These are phyloP conservation scores for Cryptococcus neoformans DNA, from an alignment of 1,284 basidiomycete genomes.

Conservation along the genomic window DNA sequence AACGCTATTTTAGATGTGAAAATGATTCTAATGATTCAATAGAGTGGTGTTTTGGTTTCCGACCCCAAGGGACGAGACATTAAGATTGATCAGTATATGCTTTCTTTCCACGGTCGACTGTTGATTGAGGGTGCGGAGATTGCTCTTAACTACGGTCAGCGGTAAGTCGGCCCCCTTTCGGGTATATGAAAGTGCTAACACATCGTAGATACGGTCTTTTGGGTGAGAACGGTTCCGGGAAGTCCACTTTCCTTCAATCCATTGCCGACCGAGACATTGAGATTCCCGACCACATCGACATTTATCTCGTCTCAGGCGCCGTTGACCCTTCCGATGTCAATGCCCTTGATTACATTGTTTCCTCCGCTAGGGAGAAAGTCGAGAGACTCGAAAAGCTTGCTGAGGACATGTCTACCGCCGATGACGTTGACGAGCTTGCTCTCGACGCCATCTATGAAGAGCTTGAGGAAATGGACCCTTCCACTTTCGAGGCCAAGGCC, in stretches of 20 bases:
- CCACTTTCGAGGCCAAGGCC: conserved; percentile 93
- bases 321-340: conserved; percentile 96
- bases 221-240: conserved; percentile 97
- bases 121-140: conserved; percentile 87
- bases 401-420: conserved; percentile 87
- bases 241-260: conserved; percentile 59
- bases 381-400: conserved; percentile 83
- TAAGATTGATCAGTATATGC: conserved; percentile 93
- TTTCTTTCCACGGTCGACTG: conserved; percentile 95
- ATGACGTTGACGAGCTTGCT: conserved; percentile 82
- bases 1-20: background rate
- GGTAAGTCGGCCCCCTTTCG: conserved; percentile 53
- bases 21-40: background rate
- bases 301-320: conserved; percentile 90
- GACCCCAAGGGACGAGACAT: conserved; percentile 92
- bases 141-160: conserved; percentile 93
- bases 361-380: conserved; percentile 90
- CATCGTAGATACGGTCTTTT: conserved; percentile 71
- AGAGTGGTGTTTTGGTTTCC: conserved; percentile 84
- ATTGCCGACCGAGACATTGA: conserved; percentile 90
- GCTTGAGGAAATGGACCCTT: conserved; percentile 94
- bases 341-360: conserved; percentile 93
- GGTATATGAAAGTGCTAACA: background rate
- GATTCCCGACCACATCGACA: conserved; percentile 94
- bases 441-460: conserved; percentile 92